Percentiles rank a stretch among this genome's conserved stretches.
phyloP scores from a whole-genome alignment of 2,329 filamentous ascomycete genomes.

The Neonectria magnoliae region DNA sequence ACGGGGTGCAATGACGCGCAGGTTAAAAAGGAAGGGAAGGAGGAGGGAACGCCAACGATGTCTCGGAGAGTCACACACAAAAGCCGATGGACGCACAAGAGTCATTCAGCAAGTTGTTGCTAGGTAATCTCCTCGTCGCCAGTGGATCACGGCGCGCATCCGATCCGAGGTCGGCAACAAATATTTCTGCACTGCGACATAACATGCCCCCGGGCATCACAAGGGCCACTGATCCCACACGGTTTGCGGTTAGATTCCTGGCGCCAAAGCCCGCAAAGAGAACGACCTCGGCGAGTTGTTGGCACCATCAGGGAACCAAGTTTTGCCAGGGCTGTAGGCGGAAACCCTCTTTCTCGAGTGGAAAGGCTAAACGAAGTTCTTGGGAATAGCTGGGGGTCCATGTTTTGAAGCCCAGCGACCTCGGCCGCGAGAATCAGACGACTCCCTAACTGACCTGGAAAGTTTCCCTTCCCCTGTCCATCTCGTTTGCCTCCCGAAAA shows the following conservation, averaged over 20 bases:
- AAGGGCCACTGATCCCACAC: slow-evolving; percentile 18
- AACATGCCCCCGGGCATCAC: not conserved
- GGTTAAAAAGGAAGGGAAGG: not conserved
- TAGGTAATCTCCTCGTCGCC: slow-evolving; percentile 15
- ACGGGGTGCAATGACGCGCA: not conserved
- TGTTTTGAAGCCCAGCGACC: not conserved
- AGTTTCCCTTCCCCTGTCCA: not conserved
- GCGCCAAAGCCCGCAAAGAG: slow-evolving; percentile 20
- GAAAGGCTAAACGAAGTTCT: slow-evolving; percentile 5
- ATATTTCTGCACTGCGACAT: slow-evolving; percentile 9
- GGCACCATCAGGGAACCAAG: not conserved
- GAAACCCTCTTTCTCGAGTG: slow-evolving; percentile 1
- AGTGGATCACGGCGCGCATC: slow-evolving; percentile 20
- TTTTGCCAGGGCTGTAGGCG: not conserved
- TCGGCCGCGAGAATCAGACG: not conserved
- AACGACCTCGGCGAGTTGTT: slow-evolving; percentile 12
- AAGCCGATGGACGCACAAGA: not conserved
- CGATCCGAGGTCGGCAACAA: slow-evolving; percentile 24
- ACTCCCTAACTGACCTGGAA: not conserved
- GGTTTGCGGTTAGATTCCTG: slow-evolving; percentile 10
- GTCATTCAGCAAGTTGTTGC: slow-evolving; percentile 8
- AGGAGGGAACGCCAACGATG: slow-evolving; percentile 3
- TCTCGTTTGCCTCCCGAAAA: not conserved
- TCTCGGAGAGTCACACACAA: slow-evolving; percentile 8
- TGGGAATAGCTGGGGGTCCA: not conserved